These are phyloP conservation scores for Przewalskia tangutica DNA, from an alignment of 257 asterid genomes.

Conservation along the genomic window DNA sequence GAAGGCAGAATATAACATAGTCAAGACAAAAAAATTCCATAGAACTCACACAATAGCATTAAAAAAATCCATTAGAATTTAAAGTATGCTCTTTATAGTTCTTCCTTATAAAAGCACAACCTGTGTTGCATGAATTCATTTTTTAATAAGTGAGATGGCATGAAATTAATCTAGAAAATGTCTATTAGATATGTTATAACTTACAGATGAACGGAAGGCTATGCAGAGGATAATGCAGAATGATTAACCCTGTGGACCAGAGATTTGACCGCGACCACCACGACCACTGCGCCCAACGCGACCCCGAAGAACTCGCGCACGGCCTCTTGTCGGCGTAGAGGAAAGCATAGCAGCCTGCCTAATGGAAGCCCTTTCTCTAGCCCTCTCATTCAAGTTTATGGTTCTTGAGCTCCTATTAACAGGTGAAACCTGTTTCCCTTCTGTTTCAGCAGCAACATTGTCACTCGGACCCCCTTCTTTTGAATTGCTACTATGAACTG, in stretches of 20 bases:
- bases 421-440: constrained; percentile 21
- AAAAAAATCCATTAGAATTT: not conserved
- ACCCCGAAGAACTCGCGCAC: constrained; percentile 51
- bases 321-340: constrained; percentile 41
- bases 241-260: constrained; percentile 19
- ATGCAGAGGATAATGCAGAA: not conserved
- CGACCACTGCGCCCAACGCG: constrained; percentile 53
- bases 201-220: not conserved
- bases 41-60: not conserved
- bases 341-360: constrained; percentile 44
- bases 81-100: not conserved
- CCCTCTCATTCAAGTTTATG: constrained; percentile 59
- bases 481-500: constrained; percentile 29
- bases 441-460: constrained; percentile 13
- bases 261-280: constrained; percentile 43
- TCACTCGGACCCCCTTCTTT: constrained; percentile 35
- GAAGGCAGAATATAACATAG: not conserved
- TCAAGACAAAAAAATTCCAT: not conserved
- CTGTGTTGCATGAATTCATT: not conserved
- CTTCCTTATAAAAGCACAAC: not conserved
- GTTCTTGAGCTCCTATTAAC: constrained; percentile 42
- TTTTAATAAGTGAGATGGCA: not conserved
- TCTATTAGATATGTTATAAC: not conserved
- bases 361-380: constrained; percentile 37
- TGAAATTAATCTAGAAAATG: not conserved